Base-by-base conservation (phyloP, 1,139 yeast species). In the Hansenula sp. region DNA sequence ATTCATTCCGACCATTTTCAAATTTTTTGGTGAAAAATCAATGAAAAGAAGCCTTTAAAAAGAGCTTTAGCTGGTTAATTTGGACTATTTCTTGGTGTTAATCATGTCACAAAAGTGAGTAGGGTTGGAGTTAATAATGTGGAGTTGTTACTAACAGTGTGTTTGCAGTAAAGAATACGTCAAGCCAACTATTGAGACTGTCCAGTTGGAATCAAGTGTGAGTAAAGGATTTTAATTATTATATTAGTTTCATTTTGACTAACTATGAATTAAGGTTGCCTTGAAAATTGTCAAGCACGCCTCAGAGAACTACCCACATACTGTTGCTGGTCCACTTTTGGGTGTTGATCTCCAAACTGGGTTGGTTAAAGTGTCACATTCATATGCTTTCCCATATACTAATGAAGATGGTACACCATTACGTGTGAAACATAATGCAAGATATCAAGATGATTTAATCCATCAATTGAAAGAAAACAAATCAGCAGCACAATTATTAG, bases 201-300 rank as follows among this genome's bases (percentile, higher is more conserved):
- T 32, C 16, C 34, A 32, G 24, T 16, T 32, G 11, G 34, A 32
- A 40, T 46, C 56, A 10, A 44, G 47, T 35, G 50, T 34, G 27
- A 17, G 37, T 34, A 7, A 22, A 20, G 6, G 11, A 17, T 19
- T 7, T 5, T 14, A 19, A 12, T 4, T 19, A 12, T 5, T 10
- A 17, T 17, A 6, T 19, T 16, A 8, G 17, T 27, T 27, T 8
- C 5, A 25, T 5, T 6, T 25, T 4, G 9, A 25, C 30, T 34
- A 34, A 27, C 31, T 17, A 6, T 16, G 17, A 26, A n/a, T 77
- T 44, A 68, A 79, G 47, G 90, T 77, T 28, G 82, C 83, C 39
- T 70, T 87, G 53, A 80, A 83, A 48, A 72, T 88, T 50, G 70
- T 83, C 51, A 80, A 84, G 61, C 88, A 85, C 61, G 79, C 89